Evolutionary conservation across 2,329 filamentous ascomycete genomes (phyloP).

Genomic region (Aquanectria penicillioides): DNA sequence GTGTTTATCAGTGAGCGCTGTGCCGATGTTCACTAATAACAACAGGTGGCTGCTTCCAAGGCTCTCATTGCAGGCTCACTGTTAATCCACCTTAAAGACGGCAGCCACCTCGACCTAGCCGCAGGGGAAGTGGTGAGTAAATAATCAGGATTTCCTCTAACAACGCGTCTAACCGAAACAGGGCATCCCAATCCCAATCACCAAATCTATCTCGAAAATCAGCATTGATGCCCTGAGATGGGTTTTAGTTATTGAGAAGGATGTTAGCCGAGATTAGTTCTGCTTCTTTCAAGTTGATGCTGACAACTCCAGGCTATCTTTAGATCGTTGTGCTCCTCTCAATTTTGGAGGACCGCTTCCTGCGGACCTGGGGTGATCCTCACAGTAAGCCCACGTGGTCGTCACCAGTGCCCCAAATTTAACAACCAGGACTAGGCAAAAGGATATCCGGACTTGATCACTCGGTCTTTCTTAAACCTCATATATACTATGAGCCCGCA

Average conservation of each 20-base stretch:
- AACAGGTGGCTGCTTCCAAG: slow-evolving; percentile 77
- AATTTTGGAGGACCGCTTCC: slow-evolving; percentile 61
- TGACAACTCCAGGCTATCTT: slow-evolving; percentile 72
- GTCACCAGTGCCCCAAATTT: background rate
- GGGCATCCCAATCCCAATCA: slow-evolving; percentile 70
- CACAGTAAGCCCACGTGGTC: slow-evolving; percentile 62
- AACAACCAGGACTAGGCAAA: slow-evolving; percentile 67
- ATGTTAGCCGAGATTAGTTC: slow-evolving; percentile 56
- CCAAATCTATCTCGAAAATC: slow-evolving; percentile 59
- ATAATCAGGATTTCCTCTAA: background rate
- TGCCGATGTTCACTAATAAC: slow-evolving; percentile 22
- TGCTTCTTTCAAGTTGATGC: slow-evolving; percentile 22
- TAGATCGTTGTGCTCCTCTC: slow-evolving; percentile 68
- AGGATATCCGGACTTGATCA: slow-evolving; percentile 82
- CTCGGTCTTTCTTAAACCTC: slow-evolving; percentile 69
- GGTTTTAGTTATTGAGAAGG: slow-evolving; percentile 83
- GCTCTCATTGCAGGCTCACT: slow-evolving; percentile 73
- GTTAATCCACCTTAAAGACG: slow-evolving; percentile 56
- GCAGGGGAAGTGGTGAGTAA: slow-evolving; percentile 42
- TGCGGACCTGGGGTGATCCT: slow-evolving; percentile 71
- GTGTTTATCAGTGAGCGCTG: slow-evolving; percentile 35
- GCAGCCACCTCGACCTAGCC: slow-evolving; percentile 48
- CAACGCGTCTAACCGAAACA: slow-evolving; percentile 44
- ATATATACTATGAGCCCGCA: slow-evolving; percentile 58
- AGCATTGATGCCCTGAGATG: slow-evolving; percentile 63